These are phyloP conservation scores for Yamadazyma atlantica DNA, from an alignment of 1,139 yeast species.

Conservation along the genomic window DNA sequence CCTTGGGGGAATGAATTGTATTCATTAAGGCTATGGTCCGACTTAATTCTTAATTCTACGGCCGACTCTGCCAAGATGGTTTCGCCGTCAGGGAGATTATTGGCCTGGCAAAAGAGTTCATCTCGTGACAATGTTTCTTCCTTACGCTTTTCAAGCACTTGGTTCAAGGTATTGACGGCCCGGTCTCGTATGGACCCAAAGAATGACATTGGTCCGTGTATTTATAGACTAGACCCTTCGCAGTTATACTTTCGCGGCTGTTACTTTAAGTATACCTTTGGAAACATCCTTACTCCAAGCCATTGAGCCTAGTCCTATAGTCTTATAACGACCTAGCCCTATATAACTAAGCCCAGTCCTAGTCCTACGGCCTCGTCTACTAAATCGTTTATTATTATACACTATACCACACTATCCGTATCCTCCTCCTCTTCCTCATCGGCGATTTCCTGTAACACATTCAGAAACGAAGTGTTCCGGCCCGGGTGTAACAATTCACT, in stretches of 20 bases:
- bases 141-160: slow-evolving; percentile 40
- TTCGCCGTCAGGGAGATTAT: slow-evolving; percentile 72
- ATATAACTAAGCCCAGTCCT: too few species aligned
- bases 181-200: slow-evolving; percentile 47
- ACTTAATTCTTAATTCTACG: slow-evolving; percentile 63
- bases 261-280: too few species aligned
- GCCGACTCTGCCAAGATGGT: slow-evolving; percentile 62
- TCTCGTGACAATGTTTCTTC: slow-evolving; percentile 51
- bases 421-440: slow-evolving; percentile 13
- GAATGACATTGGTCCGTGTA: slow-evolving; percentile 61
- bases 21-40: slow-evolving; percentile 29
- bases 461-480: slow-evolving; percentile 12
- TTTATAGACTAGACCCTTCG: too few species aligned
- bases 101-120: slow-evolving; percentile 66
- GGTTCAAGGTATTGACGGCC: slow-evolving; percentile 45
- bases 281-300: too few species aligned
- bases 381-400: too few species aligned
- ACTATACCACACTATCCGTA: too few species aligned
- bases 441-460: slow-evolving; percentile 16
- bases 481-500: not conserved
- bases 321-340: too few species aligned
- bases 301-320: too few species aligned
- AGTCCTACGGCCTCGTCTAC: too few species aligned
- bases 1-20: slow-evolving; percentile 49
- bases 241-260: too few species aligned